Evolutionary conservation across 495 filamentous ascomycete genomes (phyloP).

Genomic region (Xylaria bambusicola): DNA sequence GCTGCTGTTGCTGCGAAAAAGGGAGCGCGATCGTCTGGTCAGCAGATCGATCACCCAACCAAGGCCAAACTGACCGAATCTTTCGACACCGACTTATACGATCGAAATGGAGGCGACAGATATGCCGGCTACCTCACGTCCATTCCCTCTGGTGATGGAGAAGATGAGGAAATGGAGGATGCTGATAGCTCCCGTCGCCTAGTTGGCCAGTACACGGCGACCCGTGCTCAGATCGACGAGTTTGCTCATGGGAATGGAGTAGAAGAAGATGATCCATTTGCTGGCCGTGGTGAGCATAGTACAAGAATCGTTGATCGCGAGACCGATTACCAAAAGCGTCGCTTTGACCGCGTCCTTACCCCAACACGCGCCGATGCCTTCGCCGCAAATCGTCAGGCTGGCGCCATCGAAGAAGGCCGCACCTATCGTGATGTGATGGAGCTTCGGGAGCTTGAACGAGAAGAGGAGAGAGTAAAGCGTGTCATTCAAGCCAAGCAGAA

Average conservation of each 20-base stretch:
- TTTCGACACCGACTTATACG: constrained; percentile 93
- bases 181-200: constrained; percentile 72
- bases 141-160: constrained; percentile 78
- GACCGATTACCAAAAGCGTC: constrained; percentile 96
- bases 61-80: constrained; percentile 94
- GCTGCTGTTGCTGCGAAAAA: constrained; percentile 78
- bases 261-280: constrained; percentile 88
- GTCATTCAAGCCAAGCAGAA: constrained; percentile 74
- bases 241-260: constrained; percentile 82
- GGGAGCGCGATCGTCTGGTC: constrained; percentile 78
- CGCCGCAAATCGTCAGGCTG: constrained; percentile 70
- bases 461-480: constrained; percentile 85
- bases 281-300: constrained; percentile 79
- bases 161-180: constrained; percentile 84
- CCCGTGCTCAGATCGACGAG: constrained; percentile 88
- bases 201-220: constrained; percentile 96
- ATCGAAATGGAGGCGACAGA: constrained; percentile 74
- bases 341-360: constrained; percentile 82
- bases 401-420: constrained; percentile 59
- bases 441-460: constrained; percentile 83
- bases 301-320: constrained; percentile 88
- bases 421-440: constrained; percentile 94
- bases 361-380: constrained; percentile 90
- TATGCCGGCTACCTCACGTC: constrained; percentile 90
- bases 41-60: constrained; percentile 86